Evolutionary conservation across 1,284 basidiomycete genomes (phyloP).

Genomic region (Cutaneotrichosporon cavernicola): DNA sequence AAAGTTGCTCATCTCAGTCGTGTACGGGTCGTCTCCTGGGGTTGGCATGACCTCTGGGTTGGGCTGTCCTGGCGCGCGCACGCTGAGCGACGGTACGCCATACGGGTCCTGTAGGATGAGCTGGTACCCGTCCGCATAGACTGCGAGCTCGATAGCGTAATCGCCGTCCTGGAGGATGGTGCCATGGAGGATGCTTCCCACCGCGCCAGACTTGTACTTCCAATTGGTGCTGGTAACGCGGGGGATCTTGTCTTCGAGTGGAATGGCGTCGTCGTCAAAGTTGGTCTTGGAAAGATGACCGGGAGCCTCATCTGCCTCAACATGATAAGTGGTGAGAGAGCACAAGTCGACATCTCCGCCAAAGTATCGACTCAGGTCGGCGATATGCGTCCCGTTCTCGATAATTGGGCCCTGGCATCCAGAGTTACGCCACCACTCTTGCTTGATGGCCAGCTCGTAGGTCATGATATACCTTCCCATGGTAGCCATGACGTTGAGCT

Average conservation of each 20-base stretch:
- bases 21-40: conserved; percentile 53
- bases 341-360: conserved; percentile 58
- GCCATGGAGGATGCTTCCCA: conserved; percentile 49
- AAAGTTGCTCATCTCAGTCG: conserved; percentile 52
- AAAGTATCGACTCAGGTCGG: conserved; percentile 55
- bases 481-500: conserved; percentile 58
- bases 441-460: conserved; percentile 48
- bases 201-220: conserved; percentile 48
- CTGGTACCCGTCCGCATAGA: conserved; percentile 47
- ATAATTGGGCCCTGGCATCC: conserved; percentile 56
- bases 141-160: conserved; percentile 50
- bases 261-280: conserved; percentile 55
- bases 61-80: conserved; percentile 52
- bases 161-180: conserved; percentile 41
- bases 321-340: conserved; percentile 49
- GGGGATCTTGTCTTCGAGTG: conserved; percentile 49
- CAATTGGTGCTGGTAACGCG: conserved; percentile 53
- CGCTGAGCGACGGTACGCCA: conserved; percentile 46
- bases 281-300: conserved; percentile 55
- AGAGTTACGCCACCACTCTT: conserved; percentile 60
- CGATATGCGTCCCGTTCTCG: conserved; percentile 58
- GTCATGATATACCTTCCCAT: conserved; percentile 57
- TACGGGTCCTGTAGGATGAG: conserved; percentile 53
- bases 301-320: conserved; percentile 52
- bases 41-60: conserved; percentile 36